phyloP scores from a whole-genome alignment of 2,329 filamentous ascomycete species.

The Thielaviopsis musarum region DNA sequence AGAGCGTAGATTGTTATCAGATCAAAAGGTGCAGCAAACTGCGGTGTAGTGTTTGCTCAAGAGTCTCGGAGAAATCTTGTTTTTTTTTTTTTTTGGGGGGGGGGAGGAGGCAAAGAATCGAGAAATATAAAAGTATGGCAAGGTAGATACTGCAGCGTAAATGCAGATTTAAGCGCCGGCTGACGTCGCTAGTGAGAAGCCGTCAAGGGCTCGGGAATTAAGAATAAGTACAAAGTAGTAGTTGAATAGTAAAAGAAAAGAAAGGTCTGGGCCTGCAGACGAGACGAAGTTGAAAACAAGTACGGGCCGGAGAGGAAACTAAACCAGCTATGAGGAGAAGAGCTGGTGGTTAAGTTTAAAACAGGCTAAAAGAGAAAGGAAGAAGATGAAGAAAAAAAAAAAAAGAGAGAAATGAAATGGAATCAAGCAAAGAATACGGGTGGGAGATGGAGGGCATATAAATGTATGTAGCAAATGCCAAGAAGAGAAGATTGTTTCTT shows the following conservation, averaged over 20 bases:
- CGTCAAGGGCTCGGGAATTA: no score
- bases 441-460: conserved; percentile 14
- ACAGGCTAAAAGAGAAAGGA: no score
- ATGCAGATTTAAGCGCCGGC: no score
- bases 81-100: no score
- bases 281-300: conserved; percentile 2
- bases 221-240: not conserved
- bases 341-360: not conserved
- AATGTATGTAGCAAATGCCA: conserved; percentile 8
- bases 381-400: not conserved
- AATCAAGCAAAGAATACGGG: not conserved
- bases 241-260: conserved; percentile 6
- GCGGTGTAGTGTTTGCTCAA: no score
- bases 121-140: no score
- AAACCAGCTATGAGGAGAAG: not conserved
- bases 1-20: no score
- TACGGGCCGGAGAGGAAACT: not conserved
- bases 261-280: conserved; percentile 8
- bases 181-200: no score
- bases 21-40: no score
- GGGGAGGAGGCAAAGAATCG: no score
- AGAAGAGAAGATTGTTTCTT: conserved; percentile 12
- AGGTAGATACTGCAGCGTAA: no score
- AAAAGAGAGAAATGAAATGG: not conserved
- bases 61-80: no score